A percentile compares a stretch with the other conserved stretches of the same genome.
Conservation (phyloP, 176 grass and related monocot species). For the Alloteropsis semialata region DNA sequence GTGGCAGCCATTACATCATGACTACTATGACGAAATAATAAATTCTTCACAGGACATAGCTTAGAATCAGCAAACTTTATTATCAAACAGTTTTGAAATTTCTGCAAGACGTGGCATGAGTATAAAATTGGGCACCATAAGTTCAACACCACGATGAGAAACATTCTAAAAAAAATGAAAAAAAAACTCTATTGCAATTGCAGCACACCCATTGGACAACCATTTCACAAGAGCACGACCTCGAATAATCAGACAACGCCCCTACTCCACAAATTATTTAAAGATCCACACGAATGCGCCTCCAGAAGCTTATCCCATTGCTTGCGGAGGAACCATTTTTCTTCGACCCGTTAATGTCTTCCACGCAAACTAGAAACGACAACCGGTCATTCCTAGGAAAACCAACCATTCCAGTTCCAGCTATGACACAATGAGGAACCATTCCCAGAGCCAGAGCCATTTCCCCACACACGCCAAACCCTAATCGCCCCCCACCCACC, state of each 20-base stretch:
- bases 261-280: background rate
- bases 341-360: background rate
- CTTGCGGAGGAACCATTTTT: background rate
- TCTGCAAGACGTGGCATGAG: background rate
- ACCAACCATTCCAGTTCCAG: background rate
- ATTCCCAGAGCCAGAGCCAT: background rate
- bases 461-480: constrained; percentile 24
- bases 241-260: background rate
- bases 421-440: background rate
- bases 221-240: background rate
- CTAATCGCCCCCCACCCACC: constrained; percentile 13
- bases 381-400: background rate
- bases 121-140: background rate
- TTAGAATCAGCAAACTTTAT: background rate
- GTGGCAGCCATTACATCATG: constrained; percentile 18
- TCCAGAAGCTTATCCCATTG: background rate
- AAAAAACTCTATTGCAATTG: background rate
- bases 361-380: background rate
- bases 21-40: constrained; percentile 23
- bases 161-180: no score
- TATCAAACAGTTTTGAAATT: background rate
- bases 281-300: constrained; percentile 26
- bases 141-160: constrained; percentile 12
- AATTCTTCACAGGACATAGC: background rate
- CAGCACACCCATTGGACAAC: constrained; percentile 1